phyloP scores from a whole-genome alignment of 164 flowering plant species.

The Chloranthus sessilifolius region DNA sequence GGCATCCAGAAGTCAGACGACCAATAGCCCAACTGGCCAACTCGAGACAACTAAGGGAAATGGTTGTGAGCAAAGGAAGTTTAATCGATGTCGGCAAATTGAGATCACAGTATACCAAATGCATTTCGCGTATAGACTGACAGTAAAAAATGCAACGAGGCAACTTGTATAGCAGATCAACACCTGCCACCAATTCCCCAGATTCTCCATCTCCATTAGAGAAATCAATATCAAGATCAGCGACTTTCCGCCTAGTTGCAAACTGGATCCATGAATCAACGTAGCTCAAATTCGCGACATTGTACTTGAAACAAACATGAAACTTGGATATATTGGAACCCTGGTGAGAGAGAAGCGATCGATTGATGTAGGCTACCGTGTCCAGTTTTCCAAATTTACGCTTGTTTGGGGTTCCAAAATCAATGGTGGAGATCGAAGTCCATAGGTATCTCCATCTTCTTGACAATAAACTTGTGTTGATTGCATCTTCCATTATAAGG shows the following conservation, averaged over 20 bases:
- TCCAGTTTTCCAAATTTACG: no score
- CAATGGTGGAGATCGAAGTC: background rate
- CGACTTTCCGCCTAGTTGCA: background rate
- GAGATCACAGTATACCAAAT: background rate
- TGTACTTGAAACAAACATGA: background rate
- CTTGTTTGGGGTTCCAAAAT: no score
- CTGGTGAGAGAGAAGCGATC: background rate
- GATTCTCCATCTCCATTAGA: background rate
- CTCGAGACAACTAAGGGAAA: background rate
- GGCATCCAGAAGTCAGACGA: background rate
- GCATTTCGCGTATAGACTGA: background rate
- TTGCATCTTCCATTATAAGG: background rate
- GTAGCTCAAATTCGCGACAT: background rate
- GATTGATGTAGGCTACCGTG: no score
- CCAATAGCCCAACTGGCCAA: background rate
- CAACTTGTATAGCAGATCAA: background rate
- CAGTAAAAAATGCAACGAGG: background rate
- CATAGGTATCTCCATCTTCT: background rate
- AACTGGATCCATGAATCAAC: constrained; percentile 2
- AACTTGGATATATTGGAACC: background rate
- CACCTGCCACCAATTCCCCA: no score
- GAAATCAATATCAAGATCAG: background rate
- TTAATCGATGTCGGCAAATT: background rate
- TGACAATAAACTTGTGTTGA: background rate
- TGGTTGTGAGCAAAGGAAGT: background rate